These are phyloP conservation scores for Aspergillus steynii DNA, from an alignment of 495 filamentous ascomycete species.

Conservation along the genomic window DNA sequence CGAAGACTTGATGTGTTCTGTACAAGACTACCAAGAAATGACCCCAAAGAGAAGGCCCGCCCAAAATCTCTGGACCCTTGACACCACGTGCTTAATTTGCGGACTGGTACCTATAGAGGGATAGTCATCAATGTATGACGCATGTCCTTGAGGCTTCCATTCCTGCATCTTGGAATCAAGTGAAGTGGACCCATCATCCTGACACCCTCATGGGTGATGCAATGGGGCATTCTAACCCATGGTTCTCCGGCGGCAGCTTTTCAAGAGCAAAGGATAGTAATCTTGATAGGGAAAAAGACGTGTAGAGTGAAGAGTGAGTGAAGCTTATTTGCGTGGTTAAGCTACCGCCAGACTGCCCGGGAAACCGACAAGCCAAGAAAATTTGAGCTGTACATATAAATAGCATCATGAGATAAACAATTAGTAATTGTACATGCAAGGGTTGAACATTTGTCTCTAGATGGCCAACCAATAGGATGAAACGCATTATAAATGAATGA, in stretches of 20 bases:
- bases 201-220: not conserved
- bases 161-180: not conserved
- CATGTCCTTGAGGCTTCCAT: not conserved
- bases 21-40: not conserved
- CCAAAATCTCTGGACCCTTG: no score
- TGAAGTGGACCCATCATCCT: not conserved
- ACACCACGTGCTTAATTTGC: no score
- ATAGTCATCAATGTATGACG: not conserved
- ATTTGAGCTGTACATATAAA: constrained; percentile 12
- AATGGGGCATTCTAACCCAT: not conserved
- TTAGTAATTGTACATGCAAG: constrained; percentile 16
- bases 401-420: constrained; percentile 11
- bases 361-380: not conserved
- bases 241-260: not conserved
- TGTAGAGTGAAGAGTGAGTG: not conserved
- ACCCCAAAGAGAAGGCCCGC: no score
- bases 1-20: not conserved
- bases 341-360: not conserved
- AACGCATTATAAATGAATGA: constrained; percentile 8
- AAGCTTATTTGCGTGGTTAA: no score
- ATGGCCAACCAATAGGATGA: constrained; percentile 7
- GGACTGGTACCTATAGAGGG: not conserved
- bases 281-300: not conserved
- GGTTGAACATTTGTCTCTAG: not conserved
- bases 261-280: not conserved